phyloP scores from a whole-genome alignment of 768 basidiomycete genomes.

The Pleurotus tuber-regium region DNA sequence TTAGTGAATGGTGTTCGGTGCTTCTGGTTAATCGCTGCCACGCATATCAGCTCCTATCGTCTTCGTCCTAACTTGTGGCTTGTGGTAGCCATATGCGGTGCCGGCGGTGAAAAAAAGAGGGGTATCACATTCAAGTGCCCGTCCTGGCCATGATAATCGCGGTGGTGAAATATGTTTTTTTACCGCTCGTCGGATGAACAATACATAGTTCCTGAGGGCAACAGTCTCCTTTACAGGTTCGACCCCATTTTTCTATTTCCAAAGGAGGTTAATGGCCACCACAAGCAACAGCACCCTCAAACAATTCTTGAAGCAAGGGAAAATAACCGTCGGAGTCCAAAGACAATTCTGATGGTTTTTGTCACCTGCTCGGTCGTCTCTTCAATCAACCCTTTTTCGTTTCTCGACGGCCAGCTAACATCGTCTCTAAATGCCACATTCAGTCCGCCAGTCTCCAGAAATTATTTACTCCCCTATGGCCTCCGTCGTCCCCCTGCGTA shows the following conservation, averaged over 20 bases:
- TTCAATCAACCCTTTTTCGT: not conserved
- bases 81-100: not conserved
- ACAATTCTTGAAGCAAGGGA: not conserved
- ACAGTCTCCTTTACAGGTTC: not conserved
- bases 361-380: constrained; percentile 2
- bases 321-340: constrained; percentile 9
- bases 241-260: not conserved
- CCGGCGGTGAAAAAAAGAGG: constrained; percentile 1
- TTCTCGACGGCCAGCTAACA: not conserved
- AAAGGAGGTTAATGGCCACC: not conserved
- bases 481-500: too few species aligned
- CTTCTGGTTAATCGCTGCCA: not conserved
- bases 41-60: constrained; percentile 3
- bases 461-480: too few species aligned
- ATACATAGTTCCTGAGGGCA: not conserved
- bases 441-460: too few species aligned
- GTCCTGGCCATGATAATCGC: too few species aligned
- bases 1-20: not conserved
- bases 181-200: not conserved
- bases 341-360: constrained; percentile 9
- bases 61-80: not conserved
- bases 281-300: not conserved
- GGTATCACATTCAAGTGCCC: not conserved
- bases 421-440: too few species aligned
- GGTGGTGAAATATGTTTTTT: not conserved